These are phyloP conservation scores for Colletotrichum sp. DNA, from an alignment of 2,329 filamentous ascomycete genomes.

Conservation along the genomic window DNA sequence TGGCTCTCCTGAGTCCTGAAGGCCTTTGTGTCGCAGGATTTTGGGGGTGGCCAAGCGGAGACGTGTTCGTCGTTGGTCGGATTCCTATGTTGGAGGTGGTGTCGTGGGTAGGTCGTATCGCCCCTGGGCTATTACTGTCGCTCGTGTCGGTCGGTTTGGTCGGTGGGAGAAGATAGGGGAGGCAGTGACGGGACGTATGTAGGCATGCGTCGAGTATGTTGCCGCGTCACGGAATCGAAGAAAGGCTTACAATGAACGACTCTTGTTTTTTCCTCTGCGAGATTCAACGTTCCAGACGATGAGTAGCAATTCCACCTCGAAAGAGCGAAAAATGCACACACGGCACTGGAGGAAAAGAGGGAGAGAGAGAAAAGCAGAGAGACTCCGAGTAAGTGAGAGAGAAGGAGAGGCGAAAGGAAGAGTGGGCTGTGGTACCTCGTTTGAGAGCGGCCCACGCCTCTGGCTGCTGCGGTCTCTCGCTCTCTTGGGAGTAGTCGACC, in stretches of 20 bases:
- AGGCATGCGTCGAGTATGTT: not conserved
- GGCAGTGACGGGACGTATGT: not conserved
- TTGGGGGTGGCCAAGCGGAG: constrained; percentile 1
- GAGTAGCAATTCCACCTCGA: constrained; percentile 23
- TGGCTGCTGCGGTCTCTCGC: not conserved
- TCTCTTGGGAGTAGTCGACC: constrained; percentile 7
- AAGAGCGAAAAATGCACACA: constrained; percentile 22
- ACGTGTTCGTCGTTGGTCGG: not conserved
- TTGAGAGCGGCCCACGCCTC: not conserved
- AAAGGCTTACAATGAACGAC: constrained; percentile 14
- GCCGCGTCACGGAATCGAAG: constrained; percentile 21
- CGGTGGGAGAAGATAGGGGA: not conserved
- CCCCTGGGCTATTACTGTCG: constrained; percentile 16
- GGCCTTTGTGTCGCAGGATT: constrained; percentile 44
- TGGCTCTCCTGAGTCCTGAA: constrained; percentile 32
- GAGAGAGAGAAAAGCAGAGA: constrained; percentile 1
- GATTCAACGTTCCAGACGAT: constrained; percentile 27
- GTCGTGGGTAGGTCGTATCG: constrained; percentile 16
- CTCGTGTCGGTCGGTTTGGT: constrained; percentile 10
- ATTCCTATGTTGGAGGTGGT: constrained; percentile 1
- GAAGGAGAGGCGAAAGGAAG: constrained; percentile 18
- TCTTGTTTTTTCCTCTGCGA: constrained; percentile 10
- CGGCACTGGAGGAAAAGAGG: constrained; percentile 8
- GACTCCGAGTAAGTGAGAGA: not conserved
- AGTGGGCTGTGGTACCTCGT: constrained; percentile 11